These are phyloP conservation scores for Lepidium aucheri DNA, from an alignment of 345 rosid genomes.

Conservation along the genomic window DNA sequence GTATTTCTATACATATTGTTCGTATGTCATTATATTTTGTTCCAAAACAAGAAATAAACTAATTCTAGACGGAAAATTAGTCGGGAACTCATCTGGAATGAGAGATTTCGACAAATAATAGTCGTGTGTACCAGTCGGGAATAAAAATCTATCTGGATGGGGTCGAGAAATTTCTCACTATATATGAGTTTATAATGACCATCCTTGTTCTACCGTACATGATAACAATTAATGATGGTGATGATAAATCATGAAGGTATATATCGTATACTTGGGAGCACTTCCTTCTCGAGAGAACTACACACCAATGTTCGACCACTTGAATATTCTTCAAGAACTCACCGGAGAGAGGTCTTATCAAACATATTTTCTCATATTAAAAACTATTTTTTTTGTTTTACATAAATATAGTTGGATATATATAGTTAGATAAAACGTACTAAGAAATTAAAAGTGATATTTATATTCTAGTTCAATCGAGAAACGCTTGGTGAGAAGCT, in stretches of 20 bases:
- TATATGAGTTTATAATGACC: background rate
- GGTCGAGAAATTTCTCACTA: background rate
- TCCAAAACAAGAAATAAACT: no score
- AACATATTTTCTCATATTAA: no score
- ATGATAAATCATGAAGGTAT: background rate
- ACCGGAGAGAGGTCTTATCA: background rate
- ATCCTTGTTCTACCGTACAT: background rate
- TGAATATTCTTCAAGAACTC: slow-evolving; percentile 5
- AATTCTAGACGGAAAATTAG: no score
- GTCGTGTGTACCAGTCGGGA: no score
- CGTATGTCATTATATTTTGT: background rate
- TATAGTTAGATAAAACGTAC: background rate
- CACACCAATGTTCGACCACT: slow-evolving; percentile 1
- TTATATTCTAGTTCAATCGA: background rate
- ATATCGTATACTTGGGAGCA: slow-evolving; percentile 14
- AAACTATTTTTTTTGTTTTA: no score
- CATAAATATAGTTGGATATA: background rate
- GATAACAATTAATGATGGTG: background rate
- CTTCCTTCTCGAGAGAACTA: slow-evolving; percentile 2
- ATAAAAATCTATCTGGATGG: no score
- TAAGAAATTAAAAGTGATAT: background rate
- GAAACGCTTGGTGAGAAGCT: slow-evolving; percentile 12
- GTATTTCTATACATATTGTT: background rate
- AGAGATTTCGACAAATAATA: no score
- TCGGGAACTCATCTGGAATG: no score